These are phyloP conservation scores for Discostella pseudostelligera DNA, from an alignment of 108 stramenopile species.

Conservation along the genomic window DNA sequence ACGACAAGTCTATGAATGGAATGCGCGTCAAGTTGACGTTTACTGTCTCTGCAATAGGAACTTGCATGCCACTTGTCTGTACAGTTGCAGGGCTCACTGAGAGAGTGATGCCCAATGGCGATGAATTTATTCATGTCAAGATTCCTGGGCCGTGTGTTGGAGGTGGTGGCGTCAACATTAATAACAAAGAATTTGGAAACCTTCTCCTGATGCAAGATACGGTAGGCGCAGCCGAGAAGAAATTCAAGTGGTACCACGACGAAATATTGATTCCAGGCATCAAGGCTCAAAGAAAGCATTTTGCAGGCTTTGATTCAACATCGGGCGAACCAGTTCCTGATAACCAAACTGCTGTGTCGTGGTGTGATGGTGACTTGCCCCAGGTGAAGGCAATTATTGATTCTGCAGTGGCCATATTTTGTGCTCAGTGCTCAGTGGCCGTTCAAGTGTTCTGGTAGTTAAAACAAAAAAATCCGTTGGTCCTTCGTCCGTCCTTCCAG, in stretches of 20 bases:
- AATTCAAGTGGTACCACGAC: neutral
- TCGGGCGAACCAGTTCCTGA: neutral
- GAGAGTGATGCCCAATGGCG: conserved; percentile 7
- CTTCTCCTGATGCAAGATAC: conserved; percentile 5
- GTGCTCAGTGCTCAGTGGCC: too few relatives aligned
- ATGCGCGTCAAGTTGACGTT: conserved; percentile 14
- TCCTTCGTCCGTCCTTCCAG: too few relatives aligned
- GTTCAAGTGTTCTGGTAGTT: too few relatives aligned
- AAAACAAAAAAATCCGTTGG: too few relatives aligned
- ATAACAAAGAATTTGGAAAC: neutral
- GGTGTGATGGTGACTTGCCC: conserved; percentile 30
- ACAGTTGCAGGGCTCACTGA: conserved; percentile 12
- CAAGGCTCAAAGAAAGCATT: neutral
- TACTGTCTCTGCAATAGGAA: conserved; percentile 2
- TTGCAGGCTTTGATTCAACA: neutral
- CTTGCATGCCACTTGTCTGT: conserved; percentile 11
- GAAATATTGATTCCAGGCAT: conserved; percentile 7
- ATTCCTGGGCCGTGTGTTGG: conserved; percentile 16
- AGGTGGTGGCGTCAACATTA: conserved; percentile 7
- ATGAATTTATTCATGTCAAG: neutral
- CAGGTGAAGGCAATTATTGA: too few relatives aligned
- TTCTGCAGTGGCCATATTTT: too few relatives aligned
- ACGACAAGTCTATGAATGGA: conserved; percentile 23
- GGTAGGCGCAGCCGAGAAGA: neutral
- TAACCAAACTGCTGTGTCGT: conserved; percentile 1